Base-by-base conservation (phyloP, 2,329 filamentous ascomycete species). In the Pyrenophora seminiperda region DNA sequence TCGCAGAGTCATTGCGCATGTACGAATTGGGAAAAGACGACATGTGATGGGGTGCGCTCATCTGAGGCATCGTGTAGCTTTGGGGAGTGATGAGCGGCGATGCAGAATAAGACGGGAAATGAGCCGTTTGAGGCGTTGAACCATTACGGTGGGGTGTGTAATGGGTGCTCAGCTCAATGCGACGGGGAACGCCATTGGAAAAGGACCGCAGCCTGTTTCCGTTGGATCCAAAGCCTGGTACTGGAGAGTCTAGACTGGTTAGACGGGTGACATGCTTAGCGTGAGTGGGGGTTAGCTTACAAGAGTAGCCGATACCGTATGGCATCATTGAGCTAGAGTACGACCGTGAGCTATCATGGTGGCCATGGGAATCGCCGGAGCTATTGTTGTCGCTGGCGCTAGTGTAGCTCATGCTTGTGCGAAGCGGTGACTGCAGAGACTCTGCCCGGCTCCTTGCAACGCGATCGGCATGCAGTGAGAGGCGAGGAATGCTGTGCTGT, bases 391-490 rank as follows among this genome's bases (percentile, higher is more conserved):
- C 68, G 42, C 55, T 55, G 10, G 62, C 66, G 32, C 65, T 59
- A 18, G 61, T 72, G 54, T 79, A 79, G 27, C 75, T 77, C 66
- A 78, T 75, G 65, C 75, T 79, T 6, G 75, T 73, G 45, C 77
- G 67, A 11, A 79, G 63, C 2, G 76, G 76, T 10, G 76, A 78
- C 24, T 72, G 72, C 3, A 76, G 63, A 4, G 74, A 71, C 51
- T 79, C 77, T 24, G 73, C 74, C 24, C 73, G 65, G 17, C 69
- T 70, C 41, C 76, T 68, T 37, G 61, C 61, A 18, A 77, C 66
- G 29, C 75, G 68, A 51, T 79, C 76, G 45, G 68, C 66, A 40
- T 78, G 75, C 4, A 77, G 61, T 6, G 75, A 71, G 13, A 77
- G 63, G 17, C 76, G 72, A n/a, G 75, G 74, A 5, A 76, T 68